Evolutionary conservation across 2,329 filamentous ascomycete species (phyloP).

Genomic region (Huntiella omanensis): DNA sequence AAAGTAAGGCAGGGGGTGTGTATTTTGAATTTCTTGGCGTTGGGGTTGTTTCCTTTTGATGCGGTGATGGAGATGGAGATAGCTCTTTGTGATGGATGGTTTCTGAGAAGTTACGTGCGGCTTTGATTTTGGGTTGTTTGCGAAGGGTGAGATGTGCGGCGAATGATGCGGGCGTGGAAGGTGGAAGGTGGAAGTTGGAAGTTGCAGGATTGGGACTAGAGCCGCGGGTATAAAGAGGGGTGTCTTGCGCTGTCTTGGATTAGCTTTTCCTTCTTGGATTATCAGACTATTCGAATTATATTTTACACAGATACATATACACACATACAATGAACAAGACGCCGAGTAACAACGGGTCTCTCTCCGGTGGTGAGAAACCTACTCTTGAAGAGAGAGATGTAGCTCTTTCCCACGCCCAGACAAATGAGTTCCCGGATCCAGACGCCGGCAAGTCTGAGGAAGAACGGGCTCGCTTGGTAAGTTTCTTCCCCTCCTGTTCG

Average conservation of each 20-base stretch:
- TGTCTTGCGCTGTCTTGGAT: too few species aligned
- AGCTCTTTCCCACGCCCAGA: not conserved
- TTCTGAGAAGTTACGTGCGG: not conserved
- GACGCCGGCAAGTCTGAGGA: conserved; percentile 46
- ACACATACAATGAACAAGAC: conserved; percentile 2
- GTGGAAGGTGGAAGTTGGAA: not conserved
- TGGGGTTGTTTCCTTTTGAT: not conserved
- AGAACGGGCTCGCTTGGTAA: conserved; percentile 41
- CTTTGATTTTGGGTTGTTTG: not conserved
- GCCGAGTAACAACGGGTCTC: conserved; percentile 7
- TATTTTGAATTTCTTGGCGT: not conserved
- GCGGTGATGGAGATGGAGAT: too few species aligned
- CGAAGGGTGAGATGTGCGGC: not conserved
- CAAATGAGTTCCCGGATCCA: conserved; percentile 16
- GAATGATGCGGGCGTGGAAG: not conserved
- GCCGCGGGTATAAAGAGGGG: too few species aligned
- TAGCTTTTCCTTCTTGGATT: too few species aligned
- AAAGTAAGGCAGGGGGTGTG: not conserved
- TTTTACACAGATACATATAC: not conserved
- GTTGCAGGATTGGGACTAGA: not conserved
- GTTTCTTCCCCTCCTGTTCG: conserved; percentile 14
- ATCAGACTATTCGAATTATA: too few species aligned
- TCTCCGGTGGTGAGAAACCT: conserved; percentile 8
- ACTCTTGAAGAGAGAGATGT: conserved; percentile 4
- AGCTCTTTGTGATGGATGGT: not conserved